Percentiles rank a stretch among this genome's conserved stretches.
These are phyloP conservation scores for Coemansia sp. DNA, from an alignment of 192 early-diverging fungal species.

Conservation along the genomic window DNA sequence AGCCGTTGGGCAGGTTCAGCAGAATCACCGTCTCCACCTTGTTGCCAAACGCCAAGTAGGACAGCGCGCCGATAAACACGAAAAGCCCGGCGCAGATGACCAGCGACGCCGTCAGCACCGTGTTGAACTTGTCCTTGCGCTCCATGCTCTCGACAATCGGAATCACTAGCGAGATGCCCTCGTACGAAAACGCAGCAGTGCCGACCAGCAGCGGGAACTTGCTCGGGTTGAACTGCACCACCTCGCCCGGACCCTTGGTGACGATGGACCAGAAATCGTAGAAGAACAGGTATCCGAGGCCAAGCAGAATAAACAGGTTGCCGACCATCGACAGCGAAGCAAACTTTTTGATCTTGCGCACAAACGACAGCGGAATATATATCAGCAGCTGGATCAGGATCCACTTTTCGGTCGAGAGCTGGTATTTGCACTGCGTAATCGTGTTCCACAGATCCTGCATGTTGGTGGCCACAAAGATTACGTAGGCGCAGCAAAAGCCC, in stretches of 20 bases:
- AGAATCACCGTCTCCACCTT: conserved; percentile 84
- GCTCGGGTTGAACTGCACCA: conserved; percentile 75
- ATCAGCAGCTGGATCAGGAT: conserved; percentile 71
- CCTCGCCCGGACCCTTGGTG: conserved; percentile 59
- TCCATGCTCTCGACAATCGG: conserved; percentile 81
- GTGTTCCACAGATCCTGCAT: conserved; percentile 67
- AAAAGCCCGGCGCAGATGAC: conserved; percentile 76
- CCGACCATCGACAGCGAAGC: conserved; percentile 82
- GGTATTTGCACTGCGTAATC: conserved; percentile 59
- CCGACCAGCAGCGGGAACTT: conserved; percentile 88
- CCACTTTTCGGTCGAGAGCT: conserved; percentile 65
- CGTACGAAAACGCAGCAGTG: conserved; percentile 89
- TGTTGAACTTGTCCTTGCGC: conserved; percentile 80
- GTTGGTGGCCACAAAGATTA: conserved; percentile 87
- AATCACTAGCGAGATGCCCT: conserved; percentile 81
- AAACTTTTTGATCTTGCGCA: conserved; percentile 87
- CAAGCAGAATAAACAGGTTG: conserved; percentile 88
- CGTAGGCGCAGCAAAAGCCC: conserved; percentile 85
- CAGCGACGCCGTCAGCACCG: conserved; percentile 76
- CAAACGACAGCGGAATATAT: conserved; percentile 81
- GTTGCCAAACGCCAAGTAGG: conserved; percentile 83
- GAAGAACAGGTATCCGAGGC: conserved; percentile 79
- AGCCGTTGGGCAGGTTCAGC: conserved; percentile 73
- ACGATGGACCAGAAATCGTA: conserved; percentile 70
- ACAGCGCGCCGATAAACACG: conserved; percentile 71